These are phyloP conservation scores for Mycena kentingensis DNA, from an alignment of 768 basidiomycete genomes.

Conservation along the genomic window DNA sequence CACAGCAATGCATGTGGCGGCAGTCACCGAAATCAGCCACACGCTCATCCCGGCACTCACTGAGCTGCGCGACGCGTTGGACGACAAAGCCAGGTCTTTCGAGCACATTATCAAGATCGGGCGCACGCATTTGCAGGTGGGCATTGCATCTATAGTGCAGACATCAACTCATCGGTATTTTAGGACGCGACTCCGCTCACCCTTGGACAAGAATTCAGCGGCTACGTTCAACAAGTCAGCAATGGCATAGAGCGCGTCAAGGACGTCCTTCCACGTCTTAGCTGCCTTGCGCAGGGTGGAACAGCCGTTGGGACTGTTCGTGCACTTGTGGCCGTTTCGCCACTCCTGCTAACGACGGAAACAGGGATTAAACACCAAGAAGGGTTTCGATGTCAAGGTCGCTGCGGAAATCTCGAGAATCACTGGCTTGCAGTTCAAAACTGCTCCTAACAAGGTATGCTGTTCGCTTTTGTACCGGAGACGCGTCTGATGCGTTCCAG, in stretches of 20 bases:
- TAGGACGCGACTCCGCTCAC: slow-evolving; percentile 98
- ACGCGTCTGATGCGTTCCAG: slow-evolving; percentile 39
- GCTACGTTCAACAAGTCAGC: slow-evolving; percentile 92
- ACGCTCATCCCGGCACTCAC: slow-evolving; percentile 83
- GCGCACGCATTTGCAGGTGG: slow-evolving; percentile 89
- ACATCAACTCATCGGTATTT: slow-evolving; percentile 4
- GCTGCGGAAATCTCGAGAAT: slow-evolving; percentile 90
- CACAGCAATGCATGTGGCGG: slow-evolving; percentile 98
- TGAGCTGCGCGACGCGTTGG: slow-evolving; percentile 81
- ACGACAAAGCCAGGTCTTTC: slow-evolving; percentile 80
- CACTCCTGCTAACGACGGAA: not conserved
- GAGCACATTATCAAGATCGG: slow-evolving; percentile 97
- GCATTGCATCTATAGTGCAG: not conserved
- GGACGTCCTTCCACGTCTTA: slow-evolving; percentile 80
- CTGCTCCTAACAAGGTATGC: slow-evolving; percentile 95
- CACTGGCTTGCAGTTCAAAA: slow-evolving; percentile 89
- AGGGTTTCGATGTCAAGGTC: slow-evolving; percentile 94
- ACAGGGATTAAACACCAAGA: slow-evolving; percentile 96
- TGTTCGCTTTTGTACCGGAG: not conserved
- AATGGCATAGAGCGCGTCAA: slow-evolving; percentile 88
- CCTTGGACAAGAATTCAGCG: slow-evolving; percentile 97
- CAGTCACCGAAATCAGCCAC: slow-evolving; percentile 82
- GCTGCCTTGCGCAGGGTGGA: slow-evolving; percentile 92
- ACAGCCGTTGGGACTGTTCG: slow-evolving; percentile 97
- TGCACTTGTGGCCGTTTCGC: slow-evolving; percentile 8